Conservation (phyloP, 768 basidiomycete species). For the Leccinum subtestaceum region DNA sequence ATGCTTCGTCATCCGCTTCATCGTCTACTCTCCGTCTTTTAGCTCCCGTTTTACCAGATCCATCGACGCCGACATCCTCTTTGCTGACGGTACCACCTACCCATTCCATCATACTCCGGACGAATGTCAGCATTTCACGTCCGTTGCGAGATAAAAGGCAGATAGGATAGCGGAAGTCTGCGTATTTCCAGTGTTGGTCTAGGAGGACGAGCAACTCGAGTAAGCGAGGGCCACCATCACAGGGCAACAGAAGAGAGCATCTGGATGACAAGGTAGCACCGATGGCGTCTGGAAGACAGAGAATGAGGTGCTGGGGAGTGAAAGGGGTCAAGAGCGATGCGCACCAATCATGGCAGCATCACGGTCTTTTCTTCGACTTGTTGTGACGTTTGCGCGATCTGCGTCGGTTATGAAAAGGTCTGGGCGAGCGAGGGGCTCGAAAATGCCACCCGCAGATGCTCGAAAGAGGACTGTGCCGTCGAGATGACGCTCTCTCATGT, state of each 20-base stretch:
- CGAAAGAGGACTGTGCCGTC: slow-evolving; percentile 89
- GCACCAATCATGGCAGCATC: slow-evolving; percentile 85
- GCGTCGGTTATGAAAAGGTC: slow-evolving; percentile 95
- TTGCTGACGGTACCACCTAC: slow-evolving; percentile 93
- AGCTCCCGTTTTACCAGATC: slow-evolving; percentile 50
- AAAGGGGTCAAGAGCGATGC: slow-evolving; percentile 13
- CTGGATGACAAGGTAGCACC: slow-evolving; percentile 79
- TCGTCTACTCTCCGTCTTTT: slow-evolving; percentile 59
- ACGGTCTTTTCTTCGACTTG: slow-evolving; percentile 85
- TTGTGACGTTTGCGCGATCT: slow-evolving; percentile 76
- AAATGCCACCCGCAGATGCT: slow-evolving; percentile 69
- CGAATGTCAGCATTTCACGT: slow-evolving; percentile 90
- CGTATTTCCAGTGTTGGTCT: slow-evolving; percentile 97
- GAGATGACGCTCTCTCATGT: slow-evolving; percentile 92
- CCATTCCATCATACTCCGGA: slow-evolving; percentile 98
- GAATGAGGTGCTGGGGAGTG: background rate
- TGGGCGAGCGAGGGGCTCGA: slow-evolving; percentile 83
- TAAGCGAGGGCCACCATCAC: slow-evolving; percentile 91
- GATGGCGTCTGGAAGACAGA: slow-evolving; percentile 64
- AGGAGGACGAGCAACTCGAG: slow-evolving; percentile 93
- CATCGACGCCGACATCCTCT: slow-evolving; percentile 85
- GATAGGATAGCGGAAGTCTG: slow-evolving; percentile 79
- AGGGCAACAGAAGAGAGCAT: slow-evolving; percentile 85
- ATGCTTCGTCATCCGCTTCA: slow-evolving; percentile 75
- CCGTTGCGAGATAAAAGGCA: slow-evolving; percentile 92